Evolutionary conservation across 306 rosid genomes (phyloP).

Genomic region (Inga leiocalycina): DNA sequence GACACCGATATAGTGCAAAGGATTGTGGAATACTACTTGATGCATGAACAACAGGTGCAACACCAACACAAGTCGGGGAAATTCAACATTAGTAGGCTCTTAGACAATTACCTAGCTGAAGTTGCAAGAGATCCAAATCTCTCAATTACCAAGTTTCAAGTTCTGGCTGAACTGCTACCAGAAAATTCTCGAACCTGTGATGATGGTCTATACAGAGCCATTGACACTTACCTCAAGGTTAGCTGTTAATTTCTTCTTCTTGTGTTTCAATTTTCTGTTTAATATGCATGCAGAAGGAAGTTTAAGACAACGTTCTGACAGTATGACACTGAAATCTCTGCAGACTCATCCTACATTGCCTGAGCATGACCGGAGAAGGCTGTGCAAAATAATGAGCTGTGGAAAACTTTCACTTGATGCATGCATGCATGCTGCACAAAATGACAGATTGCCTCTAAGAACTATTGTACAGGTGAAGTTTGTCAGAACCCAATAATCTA

Average conservation of each 20-base stretch:
- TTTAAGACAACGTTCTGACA: constrained; percentile 30
- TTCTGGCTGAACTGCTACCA: constrained; percentile 79
- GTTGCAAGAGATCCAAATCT: constrained; percentile 90
- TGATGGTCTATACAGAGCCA: constrained; percentile 94
- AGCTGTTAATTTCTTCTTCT: constrained; percentile 26
- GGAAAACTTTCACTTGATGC: constrained; percentile 94
- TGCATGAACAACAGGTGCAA: constrained; percentile 78
- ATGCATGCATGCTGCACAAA: constrained; percentile 90
- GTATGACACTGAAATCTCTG: constrained; percentile 32
- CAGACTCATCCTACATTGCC: constrained; percentile 78
- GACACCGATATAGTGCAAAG: constrained; percentile 84
- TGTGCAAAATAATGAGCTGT: constrained; percentile 85
- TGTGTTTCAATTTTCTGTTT: constrained; percentile 20
- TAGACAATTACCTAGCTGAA: constrained; percentile 90
- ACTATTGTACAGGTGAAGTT: constrained; percentile 77
- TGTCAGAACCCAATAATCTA: constrained; percentile 24
- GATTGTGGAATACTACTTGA: constrained; percentile 83
- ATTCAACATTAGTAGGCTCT: constrained; percentile 74
- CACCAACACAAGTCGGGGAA: constrained; percentile 64
- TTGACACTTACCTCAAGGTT: constrained; percentile 89
- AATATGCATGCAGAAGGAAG: background rate
- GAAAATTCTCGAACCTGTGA: constrained; percentile 73
- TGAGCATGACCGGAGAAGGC: constrained; percentile 83
- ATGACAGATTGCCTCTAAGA: constrained; percentile 91
- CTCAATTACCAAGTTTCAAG: constrained; percentile 79